These are phyloP conservation scores for Puccinia novopanici DNA, from an alignment of 1,284 basidiomycete species.

Conservation along the genomic window DNA sequence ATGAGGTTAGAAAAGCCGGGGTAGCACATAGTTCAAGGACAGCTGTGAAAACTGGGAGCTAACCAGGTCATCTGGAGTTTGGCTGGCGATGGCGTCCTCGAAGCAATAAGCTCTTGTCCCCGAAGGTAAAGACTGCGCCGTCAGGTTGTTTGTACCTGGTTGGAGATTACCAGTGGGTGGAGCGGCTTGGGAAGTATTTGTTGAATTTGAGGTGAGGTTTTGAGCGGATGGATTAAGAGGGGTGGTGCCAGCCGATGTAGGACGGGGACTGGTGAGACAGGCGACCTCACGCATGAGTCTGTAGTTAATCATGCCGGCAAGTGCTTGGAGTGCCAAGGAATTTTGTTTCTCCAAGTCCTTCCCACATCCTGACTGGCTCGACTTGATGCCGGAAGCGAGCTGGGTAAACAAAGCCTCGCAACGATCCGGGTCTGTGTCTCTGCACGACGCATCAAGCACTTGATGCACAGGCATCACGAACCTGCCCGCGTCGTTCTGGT, in stretches of 20 bases:
- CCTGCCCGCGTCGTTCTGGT: background rate
- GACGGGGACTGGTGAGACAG: conserved; percentile 4
- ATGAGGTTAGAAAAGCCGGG: background rate
- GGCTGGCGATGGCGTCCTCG: conserved; percentile 12
- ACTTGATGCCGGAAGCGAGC: background rate
- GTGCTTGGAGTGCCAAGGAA: conserved; percentile 14
- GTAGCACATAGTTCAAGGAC: background rate
- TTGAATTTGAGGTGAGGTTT: background rate
- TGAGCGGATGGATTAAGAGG: background rate
- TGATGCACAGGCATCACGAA: background rate
- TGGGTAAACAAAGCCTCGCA: conserved; percentile 4
- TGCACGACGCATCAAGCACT: conserved; percentile 22
- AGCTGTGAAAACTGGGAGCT: background rate
- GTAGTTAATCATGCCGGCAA: conserved; percentile 13
- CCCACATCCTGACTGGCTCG: background rate
- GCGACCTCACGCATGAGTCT: conserved; percentile 28
- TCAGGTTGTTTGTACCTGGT: background rate
- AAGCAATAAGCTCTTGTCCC: conserved; percentile 25
- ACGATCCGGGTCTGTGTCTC: background rate
- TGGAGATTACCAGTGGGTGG: background rate
- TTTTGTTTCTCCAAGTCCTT: conserved; percentile 17
- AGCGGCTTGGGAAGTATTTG: background rate
- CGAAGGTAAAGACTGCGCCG: background rate
- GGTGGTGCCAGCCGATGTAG: background rate
- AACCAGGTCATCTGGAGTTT: conserved; percentile 40